Evolutionary conservation across 2,329 filamentous ascomycete genomes (phyloP), one percentile per base, ranked within the genome.

Genomic region (Lasiodiplodia theobromae): DNA sequence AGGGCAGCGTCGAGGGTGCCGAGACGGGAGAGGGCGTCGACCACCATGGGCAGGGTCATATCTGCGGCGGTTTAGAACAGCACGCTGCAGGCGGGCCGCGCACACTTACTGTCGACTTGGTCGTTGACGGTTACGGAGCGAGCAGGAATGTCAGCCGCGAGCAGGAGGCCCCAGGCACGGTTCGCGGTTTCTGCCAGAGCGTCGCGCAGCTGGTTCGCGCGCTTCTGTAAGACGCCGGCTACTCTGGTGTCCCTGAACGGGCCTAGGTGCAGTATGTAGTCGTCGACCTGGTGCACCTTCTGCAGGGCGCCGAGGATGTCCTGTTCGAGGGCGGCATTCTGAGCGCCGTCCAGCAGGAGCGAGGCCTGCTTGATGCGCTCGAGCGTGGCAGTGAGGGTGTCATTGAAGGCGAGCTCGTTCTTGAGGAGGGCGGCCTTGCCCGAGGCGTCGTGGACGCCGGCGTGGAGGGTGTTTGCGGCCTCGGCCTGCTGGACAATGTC

Each of bases 401-500:
- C 81, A 68, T 87, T 89, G 77, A 89, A 90, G 21, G 80, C 80
- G 54, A 90, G 86, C 75, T 91, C 88, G 34, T 82, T 84, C 71
- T 87, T 81, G 47, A 90, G 79, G 58, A 89, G 79, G 34, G 79
- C 77, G 63, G 87, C 83, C 73, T 89, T 89, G 67, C 80, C 83
- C 34, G 79, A 79, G 12, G 86, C 83, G 77, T 90, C 88, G 49
- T 92, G 87, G 0, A 91, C 90, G 69, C 88, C 83, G 60, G 86
- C 85, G 58, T 91, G 84, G 28, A 92, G 82, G 52, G 84, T 82
- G 70, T 89, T 88, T 14, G 90, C 89, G 34, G 85, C 87, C 75
- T 95, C 91, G 65, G 94, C 90, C 74, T 93, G 88, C 54, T 89
- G 87, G 5, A 95, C 87, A 69, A 98, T 96, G 69, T 94, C 89